These are phyloP conservation scores for Peronosclerospora sorghi DNA, from an alignment of 352 stramenopile genomes.

Conservation along the genomic window DNA sequence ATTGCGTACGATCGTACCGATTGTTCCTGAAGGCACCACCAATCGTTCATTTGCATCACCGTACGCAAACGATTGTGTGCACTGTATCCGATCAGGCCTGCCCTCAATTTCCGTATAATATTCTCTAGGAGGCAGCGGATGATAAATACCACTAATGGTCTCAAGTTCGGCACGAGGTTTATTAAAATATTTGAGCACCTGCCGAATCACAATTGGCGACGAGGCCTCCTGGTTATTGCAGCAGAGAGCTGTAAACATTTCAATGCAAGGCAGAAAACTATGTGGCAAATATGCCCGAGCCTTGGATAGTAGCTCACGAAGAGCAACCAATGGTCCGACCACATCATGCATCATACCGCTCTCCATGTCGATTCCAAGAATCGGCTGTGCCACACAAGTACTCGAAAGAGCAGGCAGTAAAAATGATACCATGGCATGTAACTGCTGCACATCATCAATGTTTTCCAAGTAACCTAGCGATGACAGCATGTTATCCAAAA, in stretches of 20 bases:
- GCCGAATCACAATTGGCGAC: constrained; percentile 24
- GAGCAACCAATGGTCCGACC: constrained; percentile 1
- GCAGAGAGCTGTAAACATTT: constrained; percentile 41
- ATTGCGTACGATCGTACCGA: constrained; percentile 14
- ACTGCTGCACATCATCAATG: constrained; percentile 25
- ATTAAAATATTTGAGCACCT: constrained; percentile 40
- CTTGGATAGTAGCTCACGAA: constrained; percentile 23
- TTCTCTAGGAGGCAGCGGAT: constrained; percentile 32
- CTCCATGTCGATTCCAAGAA: constrained; percentile 16
- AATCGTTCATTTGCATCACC: constrained; percentile 13
- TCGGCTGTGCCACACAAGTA: constrained; percentile 25
- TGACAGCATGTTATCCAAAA: constrained; percentile 45
- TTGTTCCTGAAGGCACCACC: constrained; percentile 30
- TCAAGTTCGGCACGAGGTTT: constrained; percentile 15
- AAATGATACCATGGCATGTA: constrained; percentile 61
- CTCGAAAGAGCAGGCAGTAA: constrained; percentile 37
- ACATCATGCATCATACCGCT: constrained; percentile 8
- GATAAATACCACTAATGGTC: constrained; percentile 2
- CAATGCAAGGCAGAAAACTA: constrained; percentile 31
- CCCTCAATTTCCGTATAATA: constrained; percentile 23
- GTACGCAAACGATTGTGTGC: constrained; percentile 47
- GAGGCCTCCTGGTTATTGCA: constrained; percentile 19
- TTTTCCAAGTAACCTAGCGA: constrained; percentile 45
- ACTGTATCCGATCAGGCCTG: constrained; percentile 18
- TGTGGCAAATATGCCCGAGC: constrained; percentile 25